phyloP scores from a whole-genome alignment of 441 rosid genomes.

The Syzygium syzygioides region DNA sequence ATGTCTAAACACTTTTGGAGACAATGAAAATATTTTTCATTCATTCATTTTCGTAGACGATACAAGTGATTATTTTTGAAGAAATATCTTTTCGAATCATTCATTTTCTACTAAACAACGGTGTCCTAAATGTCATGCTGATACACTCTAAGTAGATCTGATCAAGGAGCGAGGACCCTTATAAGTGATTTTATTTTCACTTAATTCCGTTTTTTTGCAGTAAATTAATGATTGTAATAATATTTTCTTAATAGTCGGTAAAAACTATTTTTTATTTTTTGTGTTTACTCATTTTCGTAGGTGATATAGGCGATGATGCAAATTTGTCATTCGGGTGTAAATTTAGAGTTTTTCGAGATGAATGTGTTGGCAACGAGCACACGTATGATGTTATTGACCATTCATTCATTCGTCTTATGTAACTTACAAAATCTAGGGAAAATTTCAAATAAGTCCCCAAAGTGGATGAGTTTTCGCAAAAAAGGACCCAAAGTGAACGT shows the following conservation, averaged over 20 bases:
- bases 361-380: no score
- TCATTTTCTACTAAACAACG: rapidly evolving
- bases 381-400: not conserved
- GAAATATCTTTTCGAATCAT: not conserved
- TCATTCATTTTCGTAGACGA: rapidly evolving
- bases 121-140: rapidly evolving
- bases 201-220: not conserved
- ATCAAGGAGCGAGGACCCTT: rapidly evolving
- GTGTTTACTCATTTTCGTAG: no score
- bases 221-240: no score
- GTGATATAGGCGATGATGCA: no score
- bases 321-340: no score
- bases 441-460: no score
- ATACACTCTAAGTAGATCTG: not conserved
- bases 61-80: rapidly evolving
- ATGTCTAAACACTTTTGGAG: rapidly evolving
- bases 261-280: no score
- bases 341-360: no score
- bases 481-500: no score
- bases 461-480: no score
- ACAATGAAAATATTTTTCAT: not conserved
- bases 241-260: no score
- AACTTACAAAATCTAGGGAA: not conserved
- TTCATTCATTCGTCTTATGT: not conserved
- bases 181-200: not conserved